phyloP scores from a whole-genome alignment of 441 rosid genomes.

The Corymbia citriodora region DNA sequence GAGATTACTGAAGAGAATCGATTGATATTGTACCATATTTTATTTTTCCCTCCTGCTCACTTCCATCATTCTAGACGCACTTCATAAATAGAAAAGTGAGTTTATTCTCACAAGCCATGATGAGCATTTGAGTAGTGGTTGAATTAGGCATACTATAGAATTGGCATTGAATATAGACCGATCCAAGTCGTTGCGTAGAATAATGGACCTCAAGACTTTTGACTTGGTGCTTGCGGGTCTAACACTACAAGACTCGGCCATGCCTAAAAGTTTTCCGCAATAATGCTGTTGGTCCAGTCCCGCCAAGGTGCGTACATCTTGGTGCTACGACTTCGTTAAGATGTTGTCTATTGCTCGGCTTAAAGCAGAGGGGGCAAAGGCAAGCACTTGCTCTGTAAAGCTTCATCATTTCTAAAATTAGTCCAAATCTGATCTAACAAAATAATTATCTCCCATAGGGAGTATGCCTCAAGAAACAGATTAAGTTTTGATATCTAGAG shows the following conservation, averaged over 20 bases:
- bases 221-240: not conserved
- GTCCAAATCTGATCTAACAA: rapidly evolving
- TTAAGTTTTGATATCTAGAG: not conserved
- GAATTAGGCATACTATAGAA: not conserved
- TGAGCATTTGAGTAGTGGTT: not conserved
- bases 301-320: not conserved
- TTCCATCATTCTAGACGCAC: not conserved
- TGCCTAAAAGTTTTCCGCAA: not conserved
- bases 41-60: not conserved
- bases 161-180: not conserved
- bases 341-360: not conserved
- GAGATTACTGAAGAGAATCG: not conserved
- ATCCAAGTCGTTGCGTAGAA: not conserved
- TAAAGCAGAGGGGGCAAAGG: no score
- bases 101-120: not conserved
- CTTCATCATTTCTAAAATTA: not conserved
- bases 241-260: not conserved
- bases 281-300: not conserved
- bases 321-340: not conserved
- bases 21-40: not conserved
- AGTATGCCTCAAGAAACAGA: not conserved
- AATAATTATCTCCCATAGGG: rapidly evolving
- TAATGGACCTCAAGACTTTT: not conserved
- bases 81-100: not conserved
- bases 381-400: not conserved